Base-by-base conservation (phyloP, 768 basidiomycete genomes). In the Cytidiella melzeri region DNA sequence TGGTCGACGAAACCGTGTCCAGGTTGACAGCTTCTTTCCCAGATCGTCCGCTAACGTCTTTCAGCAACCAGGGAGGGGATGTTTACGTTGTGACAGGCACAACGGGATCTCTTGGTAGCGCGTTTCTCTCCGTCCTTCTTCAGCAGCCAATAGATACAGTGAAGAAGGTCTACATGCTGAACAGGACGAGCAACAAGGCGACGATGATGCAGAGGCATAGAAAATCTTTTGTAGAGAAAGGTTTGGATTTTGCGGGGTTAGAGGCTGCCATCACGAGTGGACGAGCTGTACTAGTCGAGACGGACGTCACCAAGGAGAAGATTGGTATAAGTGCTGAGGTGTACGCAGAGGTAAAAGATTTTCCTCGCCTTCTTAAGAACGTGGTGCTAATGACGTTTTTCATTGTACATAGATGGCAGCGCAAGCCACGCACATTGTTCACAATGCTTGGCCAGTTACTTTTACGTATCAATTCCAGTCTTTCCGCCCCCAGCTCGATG, bases 401-500 rank as follows among this genome's bases (percentile, higher is more conserved):
- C 12, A 7, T 7, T 34, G 7, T n/a, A 25, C 1, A 20, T 37
- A 23, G 4, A 38, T 67, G 61, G 57, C 37, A 54, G 58, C 15
- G 25, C 40, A 18, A 9, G 56, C 47, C n/a, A 49, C 34, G 4
- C 41, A 39, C 26, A 36, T 56, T 26, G 49, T 56, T 15, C 41
- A 43, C 43, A 25, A 45, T 57, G 72, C 71, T 11, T 73, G 72
- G 72, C 61, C 52, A 4, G 65, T 71, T 9, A 64, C 73, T 48
- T 73, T 73, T 59, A 66, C 63, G 44, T 47, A 61, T 5, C 30
- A 61, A 13, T 52, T 71, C 19, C 12, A 45, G 20, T 60, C 65
- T 12, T 69, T 67, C 48, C 61, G 64, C 41, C 26, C 47, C 13
- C 43, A 52, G 30, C 37, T 71, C 37, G 52, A 56, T 18, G 60